These are phyloP conservation scores for Murraya koenigii DNA, from an alignment of 345 rosid species.

Conservation along the genomic window DNA sequence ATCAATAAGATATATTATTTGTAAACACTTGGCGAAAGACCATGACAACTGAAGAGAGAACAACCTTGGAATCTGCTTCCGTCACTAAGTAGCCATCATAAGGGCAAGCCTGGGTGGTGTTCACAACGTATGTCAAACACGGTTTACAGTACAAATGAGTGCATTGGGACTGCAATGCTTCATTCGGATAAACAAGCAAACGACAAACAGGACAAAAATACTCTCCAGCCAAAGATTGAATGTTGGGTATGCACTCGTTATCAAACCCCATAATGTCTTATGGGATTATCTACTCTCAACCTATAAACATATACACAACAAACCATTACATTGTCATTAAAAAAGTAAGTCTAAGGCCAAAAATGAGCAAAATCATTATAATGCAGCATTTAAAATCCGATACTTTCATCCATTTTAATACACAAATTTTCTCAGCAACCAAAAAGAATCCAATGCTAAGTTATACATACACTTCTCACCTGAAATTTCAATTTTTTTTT, in stretches of 20 bases:
- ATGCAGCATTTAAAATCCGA: neutral
- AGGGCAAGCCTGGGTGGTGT: slow-evolving; percentile 74
- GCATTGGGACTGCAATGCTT: slow-evolving; percentile 81
- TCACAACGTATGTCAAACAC: slow-evolving; percentile 54
- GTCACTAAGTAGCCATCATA: slow-evolving; percentile 80
- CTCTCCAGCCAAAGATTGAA: slow-evolving; percentile 70
- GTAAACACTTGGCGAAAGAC: neutral
- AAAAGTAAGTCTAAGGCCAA: neutral
- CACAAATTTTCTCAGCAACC: neutral
- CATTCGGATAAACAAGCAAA: slow-evolving; percentile 69
- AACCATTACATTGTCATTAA: neutral
- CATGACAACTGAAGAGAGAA: slow-evolving; percentile 12
- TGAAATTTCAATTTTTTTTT: neutral
- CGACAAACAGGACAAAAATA: slow-evolving; percentile 83
- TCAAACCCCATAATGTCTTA: slow-evolving; percentile 62
- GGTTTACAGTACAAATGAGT: slow-evolving; percentile 81
- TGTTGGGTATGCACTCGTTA: slow-evolving; percentile 65
- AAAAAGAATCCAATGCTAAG: neutral
- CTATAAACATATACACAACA: neutral
- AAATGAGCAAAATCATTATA: neutral
- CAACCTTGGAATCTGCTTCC: slow-evolving; percentile 86
- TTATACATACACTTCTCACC: neutral
- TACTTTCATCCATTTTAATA: neutral
- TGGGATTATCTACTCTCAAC: slow-evolving; percentile 10
- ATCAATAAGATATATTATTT: slow-evolving; percentile 7